Evolutionary conservation across 2,329 filamentous ascomycete species (phyloP).

Genomic region (Monosporascus sp.): DNA sequence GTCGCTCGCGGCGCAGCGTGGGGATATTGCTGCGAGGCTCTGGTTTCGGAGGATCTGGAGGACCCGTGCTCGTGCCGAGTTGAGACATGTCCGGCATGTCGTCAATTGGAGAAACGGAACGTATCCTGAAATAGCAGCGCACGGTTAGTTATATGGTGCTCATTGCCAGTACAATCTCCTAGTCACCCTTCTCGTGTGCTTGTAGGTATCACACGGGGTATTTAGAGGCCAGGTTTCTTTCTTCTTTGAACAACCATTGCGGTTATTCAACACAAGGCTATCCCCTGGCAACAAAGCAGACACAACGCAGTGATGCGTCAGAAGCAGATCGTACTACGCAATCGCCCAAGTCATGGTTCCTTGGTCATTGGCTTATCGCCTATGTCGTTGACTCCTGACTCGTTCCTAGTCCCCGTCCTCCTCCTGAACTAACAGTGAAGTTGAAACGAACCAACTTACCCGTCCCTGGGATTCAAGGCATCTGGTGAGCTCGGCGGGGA

Average conservation of each 20-base stretch:
- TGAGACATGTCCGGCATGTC: constrained; percentile 36
- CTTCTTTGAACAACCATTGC: background rate
- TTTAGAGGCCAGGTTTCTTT: background rate
- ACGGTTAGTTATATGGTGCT: constrained; percentile 17
- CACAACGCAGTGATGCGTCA: background rate
- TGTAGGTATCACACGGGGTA: background rate
- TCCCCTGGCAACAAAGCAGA: background rate
- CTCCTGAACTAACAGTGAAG: constrained; percentile 7
- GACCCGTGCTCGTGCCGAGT: constrained; percentile 14
- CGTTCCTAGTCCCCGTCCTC: constrained; percentile 3
- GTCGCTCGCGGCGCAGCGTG: constrained; percentile 47
- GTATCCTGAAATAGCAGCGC: constrained; percentile 18
- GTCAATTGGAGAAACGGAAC: constrained; percentile 48
- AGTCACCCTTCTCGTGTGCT: background rate
- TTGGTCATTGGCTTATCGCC: background rate
- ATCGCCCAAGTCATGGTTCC: background rate
- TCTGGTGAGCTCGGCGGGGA: constrained; percentile 57
- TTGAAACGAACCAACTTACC: constrained; percentile 33
- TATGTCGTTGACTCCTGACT: background rate
- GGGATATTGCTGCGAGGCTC: constrained; percentile 41
- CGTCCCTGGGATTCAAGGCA: constrained; percentile 28
- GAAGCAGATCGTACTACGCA: background rate
- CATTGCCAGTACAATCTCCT: background rate
- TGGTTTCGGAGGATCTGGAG: constrained; percentile 16
- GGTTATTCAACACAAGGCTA: background rate